Conservation (phyloP, 495 filamentous ascomycete species). For the Penicillium bialowiezense region DNA sequence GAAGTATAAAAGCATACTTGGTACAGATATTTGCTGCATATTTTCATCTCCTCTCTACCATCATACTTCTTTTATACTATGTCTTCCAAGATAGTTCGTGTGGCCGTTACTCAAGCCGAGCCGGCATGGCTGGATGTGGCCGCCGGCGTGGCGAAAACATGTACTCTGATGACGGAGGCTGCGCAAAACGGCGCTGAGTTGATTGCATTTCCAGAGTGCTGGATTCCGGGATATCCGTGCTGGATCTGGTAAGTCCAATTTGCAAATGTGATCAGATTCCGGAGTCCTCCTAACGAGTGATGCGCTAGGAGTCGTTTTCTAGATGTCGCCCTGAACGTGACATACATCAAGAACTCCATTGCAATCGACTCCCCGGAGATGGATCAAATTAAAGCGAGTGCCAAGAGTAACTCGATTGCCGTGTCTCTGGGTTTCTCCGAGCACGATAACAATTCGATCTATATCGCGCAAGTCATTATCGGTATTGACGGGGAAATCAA, state of each 20-base stretch:
- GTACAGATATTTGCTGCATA: not conserved
- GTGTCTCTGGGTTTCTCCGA: conserved; percentile 57
- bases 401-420: conserved; percentile 40
- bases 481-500: conserved; percentile 41
- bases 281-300: not conserved
- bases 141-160: conserved; percentile 48
- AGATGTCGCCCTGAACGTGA: conserved; percentile 39
- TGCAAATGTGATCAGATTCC: too few relatives aligned
- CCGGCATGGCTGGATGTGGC: conserved; percentile 54
- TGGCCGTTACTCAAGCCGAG: conserved; percentile 52
- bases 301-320: conserved; percentile 38
- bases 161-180: conserved; percentile 50
- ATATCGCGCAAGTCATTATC: conserved; percentile 57
- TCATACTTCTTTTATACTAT: too few relatives aligned
- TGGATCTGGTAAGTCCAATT: conserved; percentile 53
- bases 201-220: conserved; percentile 52
- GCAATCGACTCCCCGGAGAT: conserved; percentile 44
- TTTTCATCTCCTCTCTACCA: too few relatives aligned
- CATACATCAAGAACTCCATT: conserved; percentile 54
- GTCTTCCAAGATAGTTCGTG: conserved; percentile 11
- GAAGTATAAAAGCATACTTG: not conserved
- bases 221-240: conserved; percentile 54
- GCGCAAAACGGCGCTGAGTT: conserved; percentile 47
- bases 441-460: conserved; percentile 42
- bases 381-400: conserved; percentile 37